Evolutionary conservation across 768 basidiomycete genomes (phyloP).

Genomic region (Termitomyces sp.): DNA sequence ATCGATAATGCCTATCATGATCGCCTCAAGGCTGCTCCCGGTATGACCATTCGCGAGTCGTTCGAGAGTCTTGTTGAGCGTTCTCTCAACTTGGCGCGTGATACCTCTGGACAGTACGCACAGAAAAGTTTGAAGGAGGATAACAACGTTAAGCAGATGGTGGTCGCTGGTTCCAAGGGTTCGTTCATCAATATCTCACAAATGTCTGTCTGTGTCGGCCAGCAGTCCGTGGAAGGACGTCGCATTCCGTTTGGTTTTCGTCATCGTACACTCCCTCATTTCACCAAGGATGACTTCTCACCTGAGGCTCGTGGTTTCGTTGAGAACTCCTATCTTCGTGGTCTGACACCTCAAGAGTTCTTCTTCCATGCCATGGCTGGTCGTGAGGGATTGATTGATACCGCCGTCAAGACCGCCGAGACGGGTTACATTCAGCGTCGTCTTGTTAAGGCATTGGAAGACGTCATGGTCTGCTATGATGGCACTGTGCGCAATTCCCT

Average conservation of each 20-base stretch:
- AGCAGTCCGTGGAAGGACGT: slow-evolving; percentile 96
- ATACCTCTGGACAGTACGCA: slow-evolving; percentile 92
- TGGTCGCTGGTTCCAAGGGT: slow-evolving; percentile 97
- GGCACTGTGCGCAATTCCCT: slow-evolving; percentile 97
- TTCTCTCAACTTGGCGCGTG: slow-evolving; percentile 91
- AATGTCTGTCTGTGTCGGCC: slow-evolving; percentile 99
- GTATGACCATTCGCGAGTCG: slow-evolving; percentile 99
- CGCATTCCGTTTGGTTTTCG: slow-evolving; percentile 98
- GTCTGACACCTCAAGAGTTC: slow-evolving; percentile 96
- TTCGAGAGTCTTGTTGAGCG: slow-evolving; percentile 92
- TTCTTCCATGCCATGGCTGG: slow-evolving; percentile 99
- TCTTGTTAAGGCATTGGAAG: slow-evolving; percentile 95
- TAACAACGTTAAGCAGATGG: slow-evolving; percentile 99
- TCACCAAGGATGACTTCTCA: slow-evolving; percentile 97
- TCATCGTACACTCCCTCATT: slow-evolving; percentile 94
- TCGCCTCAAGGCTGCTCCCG: slow-evolving; percentile 82
- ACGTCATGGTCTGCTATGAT: slow-evolving; percentile 96
- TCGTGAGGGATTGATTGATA: slow-evolving; percentile 98
- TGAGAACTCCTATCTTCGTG: slow-evolving; percentile 96
- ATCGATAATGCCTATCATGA: slow-evolving; percentile 85
- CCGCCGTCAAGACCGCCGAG: slow-evolving; percentile 98
- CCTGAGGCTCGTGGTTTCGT: slow-evolving; percentile 98
- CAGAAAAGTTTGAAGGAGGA: slow-evolving; percentile 97
- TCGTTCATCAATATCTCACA: slow-evolving; percentile 99
- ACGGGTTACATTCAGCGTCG: slow-evolving; percentile 99